Conservation (phyloP, 148 eudicot species). For the Spergularia marina region DNA sequence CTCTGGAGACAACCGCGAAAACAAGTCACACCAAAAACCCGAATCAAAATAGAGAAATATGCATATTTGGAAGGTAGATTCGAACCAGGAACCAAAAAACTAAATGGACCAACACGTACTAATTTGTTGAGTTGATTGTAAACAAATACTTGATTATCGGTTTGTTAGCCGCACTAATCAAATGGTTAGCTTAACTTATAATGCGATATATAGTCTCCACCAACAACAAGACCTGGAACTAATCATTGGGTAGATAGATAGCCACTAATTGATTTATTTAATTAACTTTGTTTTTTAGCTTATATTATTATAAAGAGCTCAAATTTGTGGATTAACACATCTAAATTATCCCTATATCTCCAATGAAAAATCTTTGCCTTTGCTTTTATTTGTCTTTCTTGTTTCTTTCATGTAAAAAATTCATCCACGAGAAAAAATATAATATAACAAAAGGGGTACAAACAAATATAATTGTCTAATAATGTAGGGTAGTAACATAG, state of each 20-base stretch:
- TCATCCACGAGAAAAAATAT: neutral
- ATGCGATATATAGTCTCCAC: neutral
- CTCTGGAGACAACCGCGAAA: no score
- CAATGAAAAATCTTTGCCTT: neutral
- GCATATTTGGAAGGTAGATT: no score
- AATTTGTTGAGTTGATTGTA: neutral
- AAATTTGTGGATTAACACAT: no score
- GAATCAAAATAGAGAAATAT: no score
- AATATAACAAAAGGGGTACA: neutral
- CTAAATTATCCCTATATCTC: neutral
- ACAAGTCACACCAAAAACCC: no score
- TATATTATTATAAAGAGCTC: no score
- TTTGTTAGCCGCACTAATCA: conserved; percentile 15
- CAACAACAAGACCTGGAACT: conserved; percentile 6
- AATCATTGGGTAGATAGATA: conserved; percentile 4
- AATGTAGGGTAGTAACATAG: neutral
- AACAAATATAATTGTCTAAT: neutral
- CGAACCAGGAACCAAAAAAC: no score
- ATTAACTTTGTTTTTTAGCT: conserved; percentile 2
- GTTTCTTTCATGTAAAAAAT: neutral
- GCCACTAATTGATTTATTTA: neutral
- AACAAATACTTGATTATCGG: neutral
- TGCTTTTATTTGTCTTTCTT: conserved; percentile 2
- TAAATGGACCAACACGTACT: neutral
- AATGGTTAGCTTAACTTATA: neutral